Percentiles rank a stretch among this genome's conserved stretches.
phyloP scores from a whole-genome alignment of 176 grass and related monocot genomes.

The Musa troglodytarum region DNA sequence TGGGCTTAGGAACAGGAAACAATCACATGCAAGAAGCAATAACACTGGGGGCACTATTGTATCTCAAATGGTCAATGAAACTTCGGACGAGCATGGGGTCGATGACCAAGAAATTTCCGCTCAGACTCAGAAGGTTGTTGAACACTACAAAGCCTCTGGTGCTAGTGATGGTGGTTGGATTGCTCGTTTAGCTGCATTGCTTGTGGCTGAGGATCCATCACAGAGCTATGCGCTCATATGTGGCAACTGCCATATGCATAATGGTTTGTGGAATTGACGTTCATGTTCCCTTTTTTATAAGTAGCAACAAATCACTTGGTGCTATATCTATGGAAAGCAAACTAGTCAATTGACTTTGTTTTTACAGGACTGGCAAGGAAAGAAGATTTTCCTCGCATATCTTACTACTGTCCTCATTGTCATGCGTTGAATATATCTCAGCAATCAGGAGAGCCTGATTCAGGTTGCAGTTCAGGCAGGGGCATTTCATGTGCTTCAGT shows the following conservation, averaged over 20 bases:
- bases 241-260: slow-evolving; percentile 95
- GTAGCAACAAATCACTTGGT: background rate
- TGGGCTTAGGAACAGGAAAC: slow-evolving; percentile 11
- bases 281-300: background rate
- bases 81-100: slow-evolving; percentile 23
- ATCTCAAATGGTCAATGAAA: background rate
- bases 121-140: slow-evolving; percentile 49
- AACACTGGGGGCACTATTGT: background rate
- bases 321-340: background rate
- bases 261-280: slow-evolving; percentile 41
- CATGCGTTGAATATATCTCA: slow-evolving; percentile 60
- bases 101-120: slow-evolving; percentile 26
- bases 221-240: slow-evolving; percentile 95
- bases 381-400: slow-evolving; percentile 80
- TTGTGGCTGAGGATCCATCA: slow-evolving; percentile 90
- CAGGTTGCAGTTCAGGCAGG: slow-evolving; percentile 5
- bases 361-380: slow-evolving; percentile 75
- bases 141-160: slow-evolving; percentile 62
- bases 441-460: slow-evolving; percentile 24
- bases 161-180: slow-evolving; percentile 70
- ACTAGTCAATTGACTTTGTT: slow-evolving; percentile 2
- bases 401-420: slow-evolving; percentile 92
- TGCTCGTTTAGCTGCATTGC: slow-evolving; percentile 70
- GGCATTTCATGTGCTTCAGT: slow-evolving; percentile 32
- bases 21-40: slow-evolving; percentile 4